Base-by-base conservation (phyloP, 129 eudicot genomes). In the sunflower (Helianthus annuus) region DNA sequence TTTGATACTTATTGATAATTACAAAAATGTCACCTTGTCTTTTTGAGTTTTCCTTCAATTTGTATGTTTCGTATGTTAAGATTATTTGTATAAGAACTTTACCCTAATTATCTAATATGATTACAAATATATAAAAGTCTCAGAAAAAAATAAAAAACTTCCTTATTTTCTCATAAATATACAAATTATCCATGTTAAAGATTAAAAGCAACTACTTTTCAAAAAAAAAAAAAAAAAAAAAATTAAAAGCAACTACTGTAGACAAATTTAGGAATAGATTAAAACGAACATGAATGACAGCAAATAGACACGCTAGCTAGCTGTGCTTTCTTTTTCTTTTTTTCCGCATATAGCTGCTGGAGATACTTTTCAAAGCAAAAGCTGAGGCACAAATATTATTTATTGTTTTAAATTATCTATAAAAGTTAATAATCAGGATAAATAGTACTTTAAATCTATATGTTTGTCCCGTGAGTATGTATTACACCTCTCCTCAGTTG, bases 321-420 rank as follows among this genome's bases (percentile, higher is more conserved):
- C 11, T 40, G 45, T 45, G 46, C 63, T 54, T 59, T 73, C 32
- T 13, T 17, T 46, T 72, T 46, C 27, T 42, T 67, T 76, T 80
- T 66, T 13, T 61, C 42, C 53, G 79, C 83, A 79, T 79, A 79
- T 66, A 61, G 51, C 75, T 53, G 78, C 49, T 65, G 78, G 78
- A 70, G 85, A 76, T 81, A 54, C 68, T 64, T 27, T 58, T 69
- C 59, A 44, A 69, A 54, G 51, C 51, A 69, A 53, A 63, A 63
- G 68, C 68, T 38, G 46, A 53, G 74, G 38, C 64, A 17, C 63
- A 69, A 8, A 1, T 15, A 34, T 38, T 38, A 9, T 69, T 19
- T 27, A 66, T 22, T 44, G 2, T 10, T 59, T 59, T 27, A 24
- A 29, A 3, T 29, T 0, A 27, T 4, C 5, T 22, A 10, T 0